phyloP scores from a whole-genome alignment of 176 grass and related monocot species.

The Saccharum spontaneum region DNA sequence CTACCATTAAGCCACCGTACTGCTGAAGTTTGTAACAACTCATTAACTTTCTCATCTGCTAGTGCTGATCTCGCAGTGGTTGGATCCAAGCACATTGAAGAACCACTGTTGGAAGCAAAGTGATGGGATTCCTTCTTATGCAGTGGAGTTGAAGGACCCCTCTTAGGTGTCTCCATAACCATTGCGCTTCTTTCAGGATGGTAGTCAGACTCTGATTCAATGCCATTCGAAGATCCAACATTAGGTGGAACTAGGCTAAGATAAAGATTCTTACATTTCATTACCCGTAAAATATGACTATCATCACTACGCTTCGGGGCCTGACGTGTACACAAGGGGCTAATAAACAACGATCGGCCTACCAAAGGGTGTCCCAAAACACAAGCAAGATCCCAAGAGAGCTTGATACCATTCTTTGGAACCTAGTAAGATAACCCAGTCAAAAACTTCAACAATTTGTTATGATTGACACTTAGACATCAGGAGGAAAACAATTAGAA shows the following conservation, averaged over 20 bases:
- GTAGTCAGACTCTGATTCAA: conserved; percentile 2
- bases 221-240: conserved; percentile 22
- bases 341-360: conserved; percentile 59
- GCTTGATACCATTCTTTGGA: conserved; percentile 70
- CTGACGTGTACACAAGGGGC: conserved; percentile 46
- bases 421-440: conserved; percentile 48
- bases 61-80: conserved; percentile 57
- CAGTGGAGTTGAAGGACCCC: conserved; percentile 30
- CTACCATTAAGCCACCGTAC: conserved; percentile 67
- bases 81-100: conserved; percentile 49
- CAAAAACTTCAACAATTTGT: conserved; percentile 23
- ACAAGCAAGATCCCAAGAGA: conserved; percentile 89
- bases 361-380: conserved; percentile 56
- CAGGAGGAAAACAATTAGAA: conserved; percentile 10
- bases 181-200: conserved; percentile 30
- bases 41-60: conserved; percentile 72
- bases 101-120: conserved; percentile 34
- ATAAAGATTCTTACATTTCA: conserved; percentile 66
- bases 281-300: conserved; percentile 34
- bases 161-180: conserved; percentile 46
- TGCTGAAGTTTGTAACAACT: conserved; percentile 62
- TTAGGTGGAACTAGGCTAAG: conserved; percentile 58
- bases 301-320: conserved; percentile 8
- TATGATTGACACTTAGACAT: conserved; percentile 8
- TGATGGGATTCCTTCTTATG: conserved; percentile 36